Evolutionary conservation across 331 rosid genomes (phyloP).

Genomic region (Telfairia occidentalis): DNA sequence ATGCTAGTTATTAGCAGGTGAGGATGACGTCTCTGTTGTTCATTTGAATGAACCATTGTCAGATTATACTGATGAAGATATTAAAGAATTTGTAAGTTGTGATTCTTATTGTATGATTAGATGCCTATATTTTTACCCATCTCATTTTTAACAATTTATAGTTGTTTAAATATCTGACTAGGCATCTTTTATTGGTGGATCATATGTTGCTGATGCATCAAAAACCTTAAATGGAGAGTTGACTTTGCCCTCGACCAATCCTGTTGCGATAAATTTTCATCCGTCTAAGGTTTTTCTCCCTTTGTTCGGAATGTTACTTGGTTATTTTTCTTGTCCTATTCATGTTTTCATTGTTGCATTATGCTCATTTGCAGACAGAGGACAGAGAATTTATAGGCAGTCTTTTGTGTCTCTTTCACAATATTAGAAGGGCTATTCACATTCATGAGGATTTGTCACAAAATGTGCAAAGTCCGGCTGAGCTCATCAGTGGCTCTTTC

Average conservation of each 20-base stretch:
- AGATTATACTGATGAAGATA: slow-evolving; percentile 8
- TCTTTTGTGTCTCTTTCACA: slow-evolving; percentile 46
- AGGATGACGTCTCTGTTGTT: slow-evolving; percentile 15
- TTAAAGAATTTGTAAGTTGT: slow-evolving; percentile 13
- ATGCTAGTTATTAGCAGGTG: slow-evolving; percentile 14
- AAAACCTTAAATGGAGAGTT: slow-evolving; percentile 64
- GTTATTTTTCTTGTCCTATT: neutral
- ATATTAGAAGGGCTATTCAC: slow-evolving; percentile 52
- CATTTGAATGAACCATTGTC: slow-evolving; percentile 10
- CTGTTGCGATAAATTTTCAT: slow-evolving; percentile 40
- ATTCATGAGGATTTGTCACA: slow-evolving; percentile 52
- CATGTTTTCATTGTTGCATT: neutral
- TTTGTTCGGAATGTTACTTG: neutral
- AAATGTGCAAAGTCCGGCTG: slow-evolving; percentile 40
- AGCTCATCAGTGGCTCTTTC: slow-evolving; percentile 62
- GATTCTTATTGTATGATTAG: neutral
- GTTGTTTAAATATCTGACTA: slow-evolving; percentile 7
- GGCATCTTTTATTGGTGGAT: slow-evolving; percentile 87
- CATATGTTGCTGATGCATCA: slow-evolving; percentile 41
- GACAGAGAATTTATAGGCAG: slow-evolving; percentile 44
- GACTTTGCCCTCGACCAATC: slow-evolving; percentile 46
- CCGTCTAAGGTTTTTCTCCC: slow-evolving; percentile 56
- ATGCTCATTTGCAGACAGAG: slow-evolving; percentile 39
- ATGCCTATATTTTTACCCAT: neutral
- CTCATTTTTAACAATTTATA: neutral